Conservation (phyloP, 805 yeast species). For the Candida lessepsii region DNA sequence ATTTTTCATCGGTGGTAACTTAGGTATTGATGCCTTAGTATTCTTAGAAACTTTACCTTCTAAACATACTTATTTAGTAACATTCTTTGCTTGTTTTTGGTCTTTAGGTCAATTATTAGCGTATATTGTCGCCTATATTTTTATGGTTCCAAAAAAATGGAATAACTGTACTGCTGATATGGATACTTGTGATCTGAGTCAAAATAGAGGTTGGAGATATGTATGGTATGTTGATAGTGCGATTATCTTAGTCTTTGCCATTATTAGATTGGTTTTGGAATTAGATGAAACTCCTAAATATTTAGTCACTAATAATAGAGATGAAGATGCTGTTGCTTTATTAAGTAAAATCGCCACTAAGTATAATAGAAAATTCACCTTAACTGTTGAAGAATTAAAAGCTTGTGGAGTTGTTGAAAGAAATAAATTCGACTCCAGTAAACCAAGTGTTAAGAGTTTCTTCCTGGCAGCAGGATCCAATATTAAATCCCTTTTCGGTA, state of each 20-base stretch:
- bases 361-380: slow-evolving; percentile 40
- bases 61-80: slow-evolving; percentile 24
- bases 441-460: slow-evolving; percentile 21
- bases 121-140: slow-evolving; percentile 52
- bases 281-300: slow-evolving; percentile 59
- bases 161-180: slow-evolving; percentile 33
- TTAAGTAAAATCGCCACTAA: slow-evolving; percentile 44
- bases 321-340: slow-evolving; percentile 45
- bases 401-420: slow-evolving; percentile 39
- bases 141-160: slow-evolving; percentile 41
- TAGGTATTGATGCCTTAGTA: slow-evolving; percentile 28
- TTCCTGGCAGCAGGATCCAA: slow-evolving; percentile 18
- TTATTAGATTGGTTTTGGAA: slow-evolving; percentile 28
- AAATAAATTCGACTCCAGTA: slow-evolving; percentile 15
- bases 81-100: slow-evolving; percentile 53
- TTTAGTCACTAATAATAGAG: slow-evolving; percentile 50
- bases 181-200: slow-evolving; percentile 41
- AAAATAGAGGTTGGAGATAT: slow-evolving; percentile 65
- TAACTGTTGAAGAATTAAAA: slow-evolving; percentile 47
- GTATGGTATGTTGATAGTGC: slow-evolving; percentile 48
- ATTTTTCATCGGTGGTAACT: slow-evolving; percentile 29
- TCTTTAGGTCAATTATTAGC: slow-evolving; percentile 59
- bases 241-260: slow-evolving; percentile 40
- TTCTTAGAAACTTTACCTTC: slow-evolving; percentile 28
- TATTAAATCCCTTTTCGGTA: slow-evolving; percentile 34